A percentile compares a stretch with the other conserved stretches of the same genome.
These are phyloP conservation scores for Penicillium frequentans DNA, from an alignment of 2,329 filamentous ascomycete species.

Conservation along the genomic window DNA sequence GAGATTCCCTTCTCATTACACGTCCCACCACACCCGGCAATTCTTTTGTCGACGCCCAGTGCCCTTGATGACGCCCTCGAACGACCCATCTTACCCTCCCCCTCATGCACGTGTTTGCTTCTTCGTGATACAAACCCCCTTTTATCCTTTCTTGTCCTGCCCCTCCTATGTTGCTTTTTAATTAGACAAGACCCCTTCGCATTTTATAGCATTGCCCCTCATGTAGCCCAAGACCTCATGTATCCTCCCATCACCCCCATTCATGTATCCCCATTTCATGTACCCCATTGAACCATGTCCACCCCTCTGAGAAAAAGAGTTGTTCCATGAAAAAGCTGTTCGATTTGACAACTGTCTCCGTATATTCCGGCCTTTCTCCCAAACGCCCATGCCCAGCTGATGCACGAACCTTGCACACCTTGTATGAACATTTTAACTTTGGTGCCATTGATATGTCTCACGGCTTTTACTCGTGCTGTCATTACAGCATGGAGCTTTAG, in stretches of 20 bases:
- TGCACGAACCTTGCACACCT: not conserved
- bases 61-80: slow-evolving; percentile 18
- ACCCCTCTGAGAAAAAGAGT: slow-evolving; percentile 30
- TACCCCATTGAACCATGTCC: slow-evolving; percentile 18
- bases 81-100: slow-evolving; percentile 13
- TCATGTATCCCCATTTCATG: slow-evolving; percentile 36
- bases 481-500: not conserved
- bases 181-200: slow-evolving; percentile 38
- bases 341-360: slow-evolving; percentile 15
- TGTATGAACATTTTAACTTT: slow-evolving; percentile 13
- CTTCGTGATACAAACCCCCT: slow-evolving; percentile 18
- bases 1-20: slow-evolving; percentile 7
- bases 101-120: slow-evolving; percentile 12
- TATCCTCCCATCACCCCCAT: slow-evolving; percentile 37
- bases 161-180: slow-evolving; percentile 28
- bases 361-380: slow-evolving; percentile 13
- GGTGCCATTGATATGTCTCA: not conserved
- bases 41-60: not conserved
- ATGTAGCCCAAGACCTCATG: slow-evolving; percentile 41
- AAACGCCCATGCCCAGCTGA: not conserved
- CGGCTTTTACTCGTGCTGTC: not conserved
- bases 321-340: slow-evolving; percentile 33
- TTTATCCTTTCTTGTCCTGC: slow-evolving; percentile 16
- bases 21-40: slow-evolving; percentile 9
- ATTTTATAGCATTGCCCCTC: slow-evolving; percentile 31